Percentiles rank a stretch among this genome's conserved stretches.
phyloP scores from a whole-genome alignment of 2,329 filamentous ascomycete genomes.

The Nothophoma quercina region DNA sequence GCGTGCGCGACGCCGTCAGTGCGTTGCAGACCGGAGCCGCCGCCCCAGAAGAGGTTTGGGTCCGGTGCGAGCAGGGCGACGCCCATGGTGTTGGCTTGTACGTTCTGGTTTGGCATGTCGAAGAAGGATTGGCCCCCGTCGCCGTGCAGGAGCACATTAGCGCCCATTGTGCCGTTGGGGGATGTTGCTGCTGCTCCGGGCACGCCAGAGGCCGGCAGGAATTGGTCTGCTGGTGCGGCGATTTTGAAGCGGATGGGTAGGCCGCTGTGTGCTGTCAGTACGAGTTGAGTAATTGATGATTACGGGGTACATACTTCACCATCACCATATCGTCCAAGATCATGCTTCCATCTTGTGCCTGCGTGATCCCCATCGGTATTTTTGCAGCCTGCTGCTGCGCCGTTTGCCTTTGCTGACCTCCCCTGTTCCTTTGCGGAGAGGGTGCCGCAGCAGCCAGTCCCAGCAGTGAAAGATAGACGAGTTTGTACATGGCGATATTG shows the following conservation, averaged over 20 bases:
- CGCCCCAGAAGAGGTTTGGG: constrained; percentile 65
- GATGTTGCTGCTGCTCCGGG: constrained; percentile 53
- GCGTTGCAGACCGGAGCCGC: constrained; percentile 60
- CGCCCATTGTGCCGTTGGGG: constrained; percentile 48
- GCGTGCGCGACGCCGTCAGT: constrained; percentile 63
- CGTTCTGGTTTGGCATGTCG: constrained; percentile 64
- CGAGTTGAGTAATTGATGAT: too few relatives aligned
- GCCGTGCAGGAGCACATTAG: constrained; percentile 67
- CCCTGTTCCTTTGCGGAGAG: constrained; percentile 33
- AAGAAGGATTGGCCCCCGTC: constrained; percentile 68
- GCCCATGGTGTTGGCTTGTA: constrained; percentile 60
- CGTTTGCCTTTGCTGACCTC: constrained; percentile 30
- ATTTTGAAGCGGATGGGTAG: constrained; percentile 65
- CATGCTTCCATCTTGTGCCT: constrained; percentile 62
- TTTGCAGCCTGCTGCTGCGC: constrained; percentile 46
- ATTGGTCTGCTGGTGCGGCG: constrained; percentile 62
- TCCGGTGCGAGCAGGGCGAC: constrained; percentile 64
- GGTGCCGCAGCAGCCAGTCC: constrained; percentile 28
- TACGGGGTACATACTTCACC: constrained; percentile 45
- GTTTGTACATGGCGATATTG: constrained; percentile 26
- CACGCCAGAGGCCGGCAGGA: constrained; percentile 60
- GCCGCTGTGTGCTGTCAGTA: constrained; percentile 47
- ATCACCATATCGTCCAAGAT: constrained; percentile 64
- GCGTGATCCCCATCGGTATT: constrained; percentile 46
- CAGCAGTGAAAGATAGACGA: constrained; percentile 28